Conservation (phyloP, 768 basidiomycete species). For the Mycena maculata region DNA sequence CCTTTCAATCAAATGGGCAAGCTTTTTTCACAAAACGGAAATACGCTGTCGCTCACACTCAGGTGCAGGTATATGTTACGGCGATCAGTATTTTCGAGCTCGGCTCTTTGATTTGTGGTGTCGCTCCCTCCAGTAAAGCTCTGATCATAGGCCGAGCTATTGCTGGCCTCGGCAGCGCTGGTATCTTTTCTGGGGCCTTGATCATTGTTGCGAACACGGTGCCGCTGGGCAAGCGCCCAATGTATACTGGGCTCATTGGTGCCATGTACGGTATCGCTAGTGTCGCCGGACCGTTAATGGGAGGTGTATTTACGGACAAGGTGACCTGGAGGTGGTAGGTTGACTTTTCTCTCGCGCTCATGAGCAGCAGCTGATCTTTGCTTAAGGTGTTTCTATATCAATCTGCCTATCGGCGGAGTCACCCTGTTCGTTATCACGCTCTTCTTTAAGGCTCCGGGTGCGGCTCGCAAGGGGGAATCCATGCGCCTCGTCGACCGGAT, state of each 20-base stretch:
- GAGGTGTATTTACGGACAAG: slow-evolving; percentile 40
- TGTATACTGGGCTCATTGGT: slow-evolving; percentile 17
- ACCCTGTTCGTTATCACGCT: not conserved
- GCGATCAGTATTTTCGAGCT: slow-evolving; percentile 20
- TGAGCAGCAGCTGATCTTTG: not conserved
- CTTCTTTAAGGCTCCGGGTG: slow-evolving; percentile 32
- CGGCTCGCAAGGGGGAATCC: not conserved
- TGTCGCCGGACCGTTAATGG: slow-evolving; percentile 16
- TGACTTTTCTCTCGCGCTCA: not conserved
- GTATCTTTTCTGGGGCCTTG: slow-evolving; percentile 13
- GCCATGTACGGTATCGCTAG: slow-evolving; percentile 19
- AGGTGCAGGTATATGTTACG: not conserved
- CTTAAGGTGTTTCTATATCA: slow-evolving; percentile 24
- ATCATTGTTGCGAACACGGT: slow-evolving; percentile 28
- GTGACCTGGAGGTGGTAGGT: slow-evolving; percentile 52
- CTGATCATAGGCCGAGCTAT: slow-evolving; percentile 30
- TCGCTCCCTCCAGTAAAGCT: slow-evolving; percentile 10
- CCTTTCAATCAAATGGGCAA: slow-evolving; percentile 9
- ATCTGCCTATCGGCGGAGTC: slow-evolving; percentile 26
- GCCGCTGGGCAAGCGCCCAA: slow-evolving; percentile 14
- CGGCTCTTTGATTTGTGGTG: slow-evolving; percentile 21
- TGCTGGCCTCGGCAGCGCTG: slow-evolving; percentile 19
- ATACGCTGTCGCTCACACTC: not conserved
- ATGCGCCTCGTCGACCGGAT: not conserved
- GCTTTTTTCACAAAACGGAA: not conserved